Evolutionary conservation across 2,329 filamentous ascomycete species (phyloP).

Genomic region (Ambrosiella cleistominuta): DNA sequence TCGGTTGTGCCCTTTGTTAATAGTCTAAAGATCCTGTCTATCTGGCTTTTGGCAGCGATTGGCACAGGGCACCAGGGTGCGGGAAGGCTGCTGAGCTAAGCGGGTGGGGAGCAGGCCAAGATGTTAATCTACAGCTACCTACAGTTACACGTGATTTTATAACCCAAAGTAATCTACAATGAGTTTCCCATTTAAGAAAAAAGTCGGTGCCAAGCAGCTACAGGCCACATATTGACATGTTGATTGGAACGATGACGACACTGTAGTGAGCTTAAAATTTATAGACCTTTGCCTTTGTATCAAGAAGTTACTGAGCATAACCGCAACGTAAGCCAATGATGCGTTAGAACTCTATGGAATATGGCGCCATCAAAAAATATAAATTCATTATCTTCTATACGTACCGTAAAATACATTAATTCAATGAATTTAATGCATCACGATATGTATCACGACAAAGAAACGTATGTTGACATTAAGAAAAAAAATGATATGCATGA

Average conservation of each 20-base stretch:
- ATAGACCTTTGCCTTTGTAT: not conserved
- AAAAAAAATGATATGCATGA: not conserved
- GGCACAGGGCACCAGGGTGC: not conserved
- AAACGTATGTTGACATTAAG: not conserved
- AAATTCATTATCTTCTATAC: too few relatives aligned
- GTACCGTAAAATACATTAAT: too few relatives aligned
- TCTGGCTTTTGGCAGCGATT: conserved; percentile 10
- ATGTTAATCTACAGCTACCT: not conserved
- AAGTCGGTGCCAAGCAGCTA: not conserved
- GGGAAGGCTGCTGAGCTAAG: not conserved
- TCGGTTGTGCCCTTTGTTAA: not conserved
- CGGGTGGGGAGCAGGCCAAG: not conserved
- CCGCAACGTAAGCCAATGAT: too few relatives aligned
- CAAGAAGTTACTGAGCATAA: too few relatives aligned
- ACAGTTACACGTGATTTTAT: not conserved
- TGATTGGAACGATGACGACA: not conserved
- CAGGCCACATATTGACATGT: not conserved
- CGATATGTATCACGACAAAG: not conserved
- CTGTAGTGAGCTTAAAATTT: not conserved
- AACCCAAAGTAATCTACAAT: too few relatives aligned
- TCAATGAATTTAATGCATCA: not conserved
- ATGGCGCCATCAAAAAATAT: too few relatives aligned
- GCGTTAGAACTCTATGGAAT: too few relatives aligned
- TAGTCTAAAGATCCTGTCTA: conserved; percentile 10
- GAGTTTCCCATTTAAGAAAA: not conserved